A percentile compares a stretch with the other conserved stretches of the same genome.
phyloP scores from a whole-genome alignment of 2,329 filamentous ascomycete genomes.

The Fusarium sp. region DNA sequence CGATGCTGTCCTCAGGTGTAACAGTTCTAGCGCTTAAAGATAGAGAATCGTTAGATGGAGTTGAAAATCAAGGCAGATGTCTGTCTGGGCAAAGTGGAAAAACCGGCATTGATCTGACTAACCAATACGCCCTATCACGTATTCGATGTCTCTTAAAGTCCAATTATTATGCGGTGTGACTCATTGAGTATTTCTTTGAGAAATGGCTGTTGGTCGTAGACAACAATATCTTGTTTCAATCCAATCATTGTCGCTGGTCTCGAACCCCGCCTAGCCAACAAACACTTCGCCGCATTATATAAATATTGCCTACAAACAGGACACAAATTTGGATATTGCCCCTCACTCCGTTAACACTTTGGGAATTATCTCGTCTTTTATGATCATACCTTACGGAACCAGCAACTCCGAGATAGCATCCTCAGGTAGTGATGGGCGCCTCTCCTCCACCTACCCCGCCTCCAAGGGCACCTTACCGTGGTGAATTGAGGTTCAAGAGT shows the following conservation, averaged over 20 bases:
- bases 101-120: not conserved
- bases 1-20: too few relatives aligned
- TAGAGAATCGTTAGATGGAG: too few relatives aligned
- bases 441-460: conserved; percentile 47
- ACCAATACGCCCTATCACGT: not conserved
- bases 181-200: not conserved
- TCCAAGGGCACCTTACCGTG: conserved; percentile 1
- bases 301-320: not conserved
- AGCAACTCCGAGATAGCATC: not conserved
- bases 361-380: not conserved
- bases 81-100: too few relatives aligned
- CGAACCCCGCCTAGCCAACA: not conserved
- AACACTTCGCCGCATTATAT: not conserved
- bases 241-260: not conserved
- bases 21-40: too few relatives aligned
- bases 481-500: conserved; percentile 45
- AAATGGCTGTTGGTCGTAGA: not conserved
- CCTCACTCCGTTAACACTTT: not conserved
- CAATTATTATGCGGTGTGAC: not conserved
- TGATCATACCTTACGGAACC: not conserved
- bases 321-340: not conserved
- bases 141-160: not conserved
- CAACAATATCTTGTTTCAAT: not conserved
- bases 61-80: too few relatives aligned
- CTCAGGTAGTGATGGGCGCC: conserved; percentile 26